Evolutionary conservation across 1,284 basidiomycete genomes (phyloP).

Genomic region (Earliella scabrosa): DNA sequence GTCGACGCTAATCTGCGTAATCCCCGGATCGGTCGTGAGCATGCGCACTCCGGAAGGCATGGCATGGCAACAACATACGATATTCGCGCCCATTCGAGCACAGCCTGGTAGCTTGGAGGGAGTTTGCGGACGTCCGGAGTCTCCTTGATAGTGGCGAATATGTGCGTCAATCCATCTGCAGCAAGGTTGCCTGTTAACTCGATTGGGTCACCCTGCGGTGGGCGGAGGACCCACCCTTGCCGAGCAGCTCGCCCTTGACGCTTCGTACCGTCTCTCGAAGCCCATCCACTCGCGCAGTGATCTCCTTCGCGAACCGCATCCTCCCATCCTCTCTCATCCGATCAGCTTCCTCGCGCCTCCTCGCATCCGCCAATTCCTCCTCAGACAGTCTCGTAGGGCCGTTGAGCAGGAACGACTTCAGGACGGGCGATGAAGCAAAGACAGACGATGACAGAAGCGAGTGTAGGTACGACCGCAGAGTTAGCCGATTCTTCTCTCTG

Average conservation of each 20-base stretch:
- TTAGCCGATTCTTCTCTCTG: slow-evolving; percentile 95
- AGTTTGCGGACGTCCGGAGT: slow-evolving; percentile 82
- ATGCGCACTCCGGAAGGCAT: no score
- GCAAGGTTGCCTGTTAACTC: neutral
- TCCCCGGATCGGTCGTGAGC: no score
- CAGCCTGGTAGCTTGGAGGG: slow-evolving; percentile 85
- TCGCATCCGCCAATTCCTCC: slow-evolving; percentile 83
- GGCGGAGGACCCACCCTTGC: slow-evolving; percentile 58
- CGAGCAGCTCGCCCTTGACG: slow-evolving; percentile 92
- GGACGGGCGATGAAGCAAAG: slow-evolving; percentile 84
- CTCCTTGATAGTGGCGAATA: slow-evolving; percentile 88
- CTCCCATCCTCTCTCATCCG: slow-evolving; percentile 88
- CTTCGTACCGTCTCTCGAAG: slow-evolving; percentile 85
- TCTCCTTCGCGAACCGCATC: slow-evolving; percentile 86
- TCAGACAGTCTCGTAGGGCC: slow-evolving; percentile 73
- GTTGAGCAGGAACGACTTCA: slow-evolving; percentile 86
- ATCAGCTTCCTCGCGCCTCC: slow-evolving; percentile 87
- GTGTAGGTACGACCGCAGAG: slow-evolving; percentile 91
- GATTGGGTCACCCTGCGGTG: no score
- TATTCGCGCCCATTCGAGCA: slow-evolving; percentile 96
- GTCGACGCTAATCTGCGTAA: slow-evolving; percentile 83
- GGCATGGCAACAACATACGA: no score
- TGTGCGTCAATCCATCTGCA: slow-evolving; percentile 82
- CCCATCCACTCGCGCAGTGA: slow-evolving; percentile 84
- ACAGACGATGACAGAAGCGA: slow-evolving; percentile 75